Percentiles rank a stretch among this genome's conserved stretches.
These are phyloP conservation scores for Cucumis hystrix DNA, from an alignment of 306 rosid genomes.

Conservation along the genomic window DNA sequence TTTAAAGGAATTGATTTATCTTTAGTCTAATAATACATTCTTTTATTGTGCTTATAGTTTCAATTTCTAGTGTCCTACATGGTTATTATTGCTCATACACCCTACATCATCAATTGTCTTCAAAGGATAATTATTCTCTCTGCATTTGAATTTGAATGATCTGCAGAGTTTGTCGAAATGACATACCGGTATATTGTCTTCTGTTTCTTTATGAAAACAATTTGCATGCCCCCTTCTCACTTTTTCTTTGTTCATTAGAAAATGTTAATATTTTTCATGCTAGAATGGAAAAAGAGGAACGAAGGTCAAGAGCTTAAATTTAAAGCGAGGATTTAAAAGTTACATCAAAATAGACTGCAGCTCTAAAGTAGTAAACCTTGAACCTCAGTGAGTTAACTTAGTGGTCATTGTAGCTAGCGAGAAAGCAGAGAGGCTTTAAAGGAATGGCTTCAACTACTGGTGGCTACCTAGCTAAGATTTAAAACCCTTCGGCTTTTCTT, in stretches of 20 bases:
- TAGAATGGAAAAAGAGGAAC: background rate
- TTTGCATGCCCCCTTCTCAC: background rate
- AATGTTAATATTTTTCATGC: background rate
- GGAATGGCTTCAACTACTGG: no score
- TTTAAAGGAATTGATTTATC: background rate
- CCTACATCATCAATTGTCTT: background rate
- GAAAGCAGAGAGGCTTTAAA: no score
- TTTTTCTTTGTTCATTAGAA: background rate
- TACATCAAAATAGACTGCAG: background rate
- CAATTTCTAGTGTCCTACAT: background rate
- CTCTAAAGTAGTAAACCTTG: background rate
- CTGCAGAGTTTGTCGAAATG: background rate
- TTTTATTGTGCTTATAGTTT: background rate
- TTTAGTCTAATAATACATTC: background rate
- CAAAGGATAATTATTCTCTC: background rate
- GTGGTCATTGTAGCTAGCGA: no score
- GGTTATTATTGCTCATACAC: background rate
- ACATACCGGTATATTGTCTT: background rate
- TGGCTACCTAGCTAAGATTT: no score
- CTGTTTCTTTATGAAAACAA: background rate
- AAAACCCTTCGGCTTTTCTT: no score
- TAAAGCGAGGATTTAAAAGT: background rate
- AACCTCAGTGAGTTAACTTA: background rate
- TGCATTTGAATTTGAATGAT: background rate
- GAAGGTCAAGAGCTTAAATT: background rate